phyloP scores from a whole-genome alignment of 352 stramenopile species.

The Phytophthora constricta region DNA sequence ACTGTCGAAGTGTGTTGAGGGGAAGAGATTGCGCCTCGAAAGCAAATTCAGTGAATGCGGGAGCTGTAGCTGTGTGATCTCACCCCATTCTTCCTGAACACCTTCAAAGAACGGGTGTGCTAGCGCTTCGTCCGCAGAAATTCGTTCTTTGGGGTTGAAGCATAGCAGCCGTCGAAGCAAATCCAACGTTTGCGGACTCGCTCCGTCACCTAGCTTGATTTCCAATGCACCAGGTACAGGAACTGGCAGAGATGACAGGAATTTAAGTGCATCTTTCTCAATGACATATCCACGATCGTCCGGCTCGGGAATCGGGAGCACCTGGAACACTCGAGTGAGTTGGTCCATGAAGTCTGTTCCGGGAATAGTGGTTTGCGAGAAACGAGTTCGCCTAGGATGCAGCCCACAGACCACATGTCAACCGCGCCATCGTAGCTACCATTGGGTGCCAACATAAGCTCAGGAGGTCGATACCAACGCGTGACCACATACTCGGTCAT shows the following conservation, averaged over 20 bases:
- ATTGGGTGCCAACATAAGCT: slow-evolving; percentile 93
- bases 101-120: slow-evolving; percentile 89
- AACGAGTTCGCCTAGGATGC: slow-evolving; percentile 94
- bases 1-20: slow-evolving; percentile 70
- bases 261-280: slow-evolving; percentile 87
- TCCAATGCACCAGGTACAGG: slow-evolving; percentile 64
- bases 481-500: slow-evolving; percentile 93
- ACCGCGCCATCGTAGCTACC: slow-evolving; percentile 89
- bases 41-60: slow-evolving; percentile 82
- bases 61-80: slow-evolving; percentile 65
- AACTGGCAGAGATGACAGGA: slow-evolving; percentile 73
- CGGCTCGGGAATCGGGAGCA: slow-evolving; percentile 73
- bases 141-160: slow-evolving; percentile 92
- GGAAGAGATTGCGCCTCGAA: slow-evolving; percentile 82
- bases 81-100: slow-evolving; percentile 89
- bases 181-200: slow-evolving; percentile 61
- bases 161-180: slow-evolving; percentile 88
- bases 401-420: slow-evolving; percentile 89
- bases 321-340: slow-evolving; percentile 81
- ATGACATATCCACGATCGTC: slow-evolving; percentile 74
- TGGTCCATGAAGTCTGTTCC: slow-evolving; percentile 89
- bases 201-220: slow-evolving; percentile 55
- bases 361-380: slow-evolving; percentile 81
- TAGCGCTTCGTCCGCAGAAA: slow-evolving; percentile 90
- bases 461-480: slow-evolving; percentile 91